These are phyloP conservation scores for Senna tora DNA, from an alignment of 306 rosid genomes.

Conservation along the genomic window DNA sequence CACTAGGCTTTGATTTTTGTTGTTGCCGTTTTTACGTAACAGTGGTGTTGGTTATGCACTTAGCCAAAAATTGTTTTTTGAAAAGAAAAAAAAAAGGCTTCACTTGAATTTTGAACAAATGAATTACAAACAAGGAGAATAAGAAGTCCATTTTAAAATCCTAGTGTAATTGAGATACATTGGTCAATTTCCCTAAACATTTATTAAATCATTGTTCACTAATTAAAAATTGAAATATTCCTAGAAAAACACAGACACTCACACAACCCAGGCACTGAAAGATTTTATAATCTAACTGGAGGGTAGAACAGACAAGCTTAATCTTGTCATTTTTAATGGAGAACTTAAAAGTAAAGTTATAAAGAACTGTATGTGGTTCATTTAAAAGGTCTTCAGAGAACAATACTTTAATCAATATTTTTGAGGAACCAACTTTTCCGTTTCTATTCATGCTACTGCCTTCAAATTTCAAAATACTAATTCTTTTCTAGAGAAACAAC, in stretches of 20 bases:
- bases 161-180: neutral
- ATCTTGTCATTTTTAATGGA: neutral
- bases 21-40: no score
- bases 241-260: neutral
- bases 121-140: slow-evolving; percentile 2
- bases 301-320: neutral
- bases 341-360: no score
- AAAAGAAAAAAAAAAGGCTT: neutral
- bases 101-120: neutral
- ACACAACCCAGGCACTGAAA: neutral
- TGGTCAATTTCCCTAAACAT: neutral
- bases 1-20: no score
- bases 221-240: neutral
- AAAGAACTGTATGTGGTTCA: no score
- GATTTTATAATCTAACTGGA: neutral
- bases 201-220: neutral
- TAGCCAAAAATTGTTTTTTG: neutral
- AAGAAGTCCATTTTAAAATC: neutral
- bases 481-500: slow-evolving; percentile 6
- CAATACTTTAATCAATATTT: slow-evolving; percentile 12
- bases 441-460: neutral
- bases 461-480: slow-evolving; percentile 8
- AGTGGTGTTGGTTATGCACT: no score
- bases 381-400: slow-evolving; percentile 2
- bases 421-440: slow-evolving; percentile 11